phyloP scores from a whole-genome alignment of 2,329 filamentous ascomycete species.

The Didymellaceae sp. region DNA sequence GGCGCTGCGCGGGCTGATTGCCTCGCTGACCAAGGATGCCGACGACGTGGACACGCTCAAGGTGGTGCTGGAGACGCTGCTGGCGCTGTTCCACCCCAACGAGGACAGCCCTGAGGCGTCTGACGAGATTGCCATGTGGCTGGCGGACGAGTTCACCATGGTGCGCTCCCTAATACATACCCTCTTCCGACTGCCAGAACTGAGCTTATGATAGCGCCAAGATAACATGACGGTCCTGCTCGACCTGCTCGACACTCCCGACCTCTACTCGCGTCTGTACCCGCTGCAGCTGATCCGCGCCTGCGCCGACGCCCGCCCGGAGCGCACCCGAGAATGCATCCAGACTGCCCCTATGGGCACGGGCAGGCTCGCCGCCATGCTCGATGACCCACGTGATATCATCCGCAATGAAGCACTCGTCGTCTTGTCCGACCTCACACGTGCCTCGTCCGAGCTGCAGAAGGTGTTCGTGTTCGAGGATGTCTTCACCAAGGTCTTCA shows the following conservation, averaged over 20 bases:
- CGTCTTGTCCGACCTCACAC: constrained; percentile 87
- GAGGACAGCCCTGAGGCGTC: constrained; percentile 80
- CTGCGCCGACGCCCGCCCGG: constrained; percentile 82
- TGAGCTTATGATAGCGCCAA: constrained; percentile 73
- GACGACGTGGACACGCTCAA: constrained; percentile 97
- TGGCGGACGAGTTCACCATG: constrained; percentile 98
- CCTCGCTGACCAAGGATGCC: constrained; percentile 81
- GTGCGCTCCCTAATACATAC: constrained; percentile 58
- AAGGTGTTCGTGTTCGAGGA: constrained; percentile 96
- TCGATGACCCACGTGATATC: constrained; percentile 86
- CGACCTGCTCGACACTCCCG: constrained; percentile 82
- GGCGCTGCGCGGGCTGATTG: constrained; percentile 86
- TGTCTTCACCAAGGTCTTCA: constrained; percentile 86
- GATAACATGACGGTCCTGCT: constrained; percentile 93
- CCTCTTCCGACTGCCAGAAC: constrained; percentile 40
- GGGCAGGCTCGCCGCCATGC: constrained; percentile 78
- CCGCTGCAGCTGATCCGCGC: constrained; percentile 87
- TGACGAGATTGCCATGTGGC: constrained; percentile 93
- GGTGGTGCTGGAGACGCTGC: constrained; percentile 88
- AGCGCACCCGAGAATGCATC: constrained; percentile 93
- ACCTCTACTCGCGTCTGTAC: constrained; percentile 92
- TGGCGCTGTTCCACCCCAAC: constrained; percentile 85
- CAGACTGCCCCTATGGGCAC: constrained; percentile 88
- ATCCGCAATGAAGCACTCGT: constrained; percentile 82
- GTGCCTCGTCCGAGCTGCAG: constrained; percentile 84